Percentiles rank a stretch among this genome's conserved stretches.
phyloP scores from a whole-genome alignment of 768 basidiomycete genomes.

The Amanita pallidorosea region DNA sequence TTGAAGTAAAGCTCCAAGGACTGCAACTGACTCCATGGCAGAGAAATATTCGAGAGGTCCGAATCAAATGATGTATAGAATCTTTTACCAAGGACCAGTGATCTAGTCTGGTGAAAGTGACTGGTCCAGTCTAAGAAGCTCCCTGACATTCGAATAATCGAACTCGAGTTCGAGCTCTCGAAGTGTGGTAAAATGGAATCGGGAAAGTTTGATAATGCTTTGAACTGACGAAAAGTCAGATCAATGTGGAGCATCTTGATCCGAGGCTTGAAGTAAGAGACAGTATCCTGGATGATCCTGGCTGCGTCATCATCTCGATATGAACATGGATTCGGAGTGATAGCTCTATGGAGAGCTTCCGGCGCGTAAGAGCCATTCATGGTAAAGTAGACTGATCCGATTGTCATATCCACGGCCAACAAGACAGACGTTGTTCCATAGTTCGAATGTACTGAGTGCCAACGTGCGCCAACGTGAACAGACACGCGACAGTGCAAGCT shows the following conservation, averaged over 20 bases:
- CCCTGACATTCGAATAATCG: accelerated
- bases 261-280: neutral
- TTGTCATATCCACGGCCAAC: too few species aligned
- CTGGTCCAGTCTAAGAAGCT: neutral
- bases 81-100: neutral
- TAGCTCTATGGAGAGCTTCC: too few species aligned
- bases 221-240: neutral
- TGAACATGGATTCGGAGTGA: too few species aligned
- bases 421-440: too few species aligned
- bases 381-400: too few species aligned
- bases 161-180: neutral
- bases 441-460: too few species aligned
- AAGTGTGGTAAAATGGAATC: neutral
- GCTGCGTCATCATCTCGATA: too few species aligned
- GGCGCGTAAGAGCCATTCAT: too few species aligned
- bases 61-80: too few species aligned
- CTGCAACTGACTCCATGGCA: neutral
- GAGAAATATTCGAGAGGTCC: neutral
- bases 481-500: too few species aligned
- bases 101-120: neutral
- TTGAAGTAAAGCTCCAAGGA: neutral
- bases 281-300: neutral
- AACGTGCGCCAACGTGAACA: too few species aligned
- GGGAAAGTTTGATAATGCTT: neutral
- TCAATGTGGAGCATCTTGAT: neutral